Conservation (phyloP, 768 basidiomycete genomes). For the Suillus spraguei region DNA sequence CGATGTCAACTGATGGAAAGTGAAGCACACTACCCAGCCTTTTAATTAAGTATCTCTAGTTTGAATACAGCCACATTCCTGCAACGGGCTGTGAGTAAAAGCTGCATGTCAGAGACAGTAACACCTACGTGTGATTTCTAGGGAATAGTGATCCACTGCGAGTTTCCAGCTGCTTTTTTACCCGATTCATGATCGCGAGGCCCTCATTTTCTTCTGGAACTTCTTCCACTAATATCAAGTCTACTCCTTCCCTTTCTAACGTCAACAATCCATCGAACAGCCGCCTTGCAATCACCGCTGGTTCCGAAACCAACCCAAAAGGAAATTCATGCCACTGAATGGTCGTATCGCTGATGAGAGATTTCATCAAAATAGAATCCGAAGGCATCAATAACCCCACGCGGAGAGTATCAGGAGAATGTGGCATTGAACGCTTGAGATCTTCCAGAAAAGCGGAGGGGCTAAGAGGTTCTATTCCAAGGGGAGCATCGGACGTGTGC, state of each 20-base stretch:
- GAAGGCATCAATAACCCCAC: constrained; percentile 72
- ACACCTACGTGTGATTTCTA: constrained; percentile 10
- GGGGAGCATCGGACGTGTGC: constrained; percentile 45
- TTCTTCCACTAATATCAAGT: constrained; percentile 85
- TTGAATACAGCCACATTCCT: constrained; percentile 1
- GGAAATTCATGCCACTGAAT: constrained; percentile 60
- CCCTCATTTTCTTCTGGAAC: constrained; percentile 81
- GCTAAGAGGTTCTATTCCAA: constrained; percentile 31
- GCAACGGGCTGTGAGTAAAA: constrained; percentile 4
- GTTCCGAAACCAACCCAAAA: constrained; percentile 54
- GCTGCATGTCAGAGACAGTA: not conserved
- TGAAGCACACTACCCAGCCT: not conserved
- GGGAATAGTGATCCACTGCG: constrained; percentile 30
- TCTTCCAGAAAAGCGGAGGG: constrained; percentile 45
- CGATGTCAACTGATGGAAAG: not conserved
- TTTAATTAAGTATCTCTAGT: not conserved
- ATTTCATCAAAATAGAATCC: constrained; percentile 47
- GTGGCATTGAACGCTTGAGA: constrained; percentile 31
- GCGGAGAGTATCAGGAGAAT: constrained; percentile 30
- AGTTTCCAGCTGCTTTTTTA: constrained; percentile 85
- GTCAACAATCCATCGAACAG: constrained; percentile 88
- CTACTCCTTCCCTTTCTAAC: constrained; percentile 75
- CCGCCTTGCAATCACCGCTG: constrained; percentile 71
- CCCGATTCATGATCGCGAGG: constrained; percentile 92
- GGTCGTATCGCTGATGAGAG: constrained; percentile 32